These are phyloP conservation scores for Helotiales sp. DNA, from an alignment of 2,329 filamentous ascomycete species.

Conservation along the genomic window DNA sequence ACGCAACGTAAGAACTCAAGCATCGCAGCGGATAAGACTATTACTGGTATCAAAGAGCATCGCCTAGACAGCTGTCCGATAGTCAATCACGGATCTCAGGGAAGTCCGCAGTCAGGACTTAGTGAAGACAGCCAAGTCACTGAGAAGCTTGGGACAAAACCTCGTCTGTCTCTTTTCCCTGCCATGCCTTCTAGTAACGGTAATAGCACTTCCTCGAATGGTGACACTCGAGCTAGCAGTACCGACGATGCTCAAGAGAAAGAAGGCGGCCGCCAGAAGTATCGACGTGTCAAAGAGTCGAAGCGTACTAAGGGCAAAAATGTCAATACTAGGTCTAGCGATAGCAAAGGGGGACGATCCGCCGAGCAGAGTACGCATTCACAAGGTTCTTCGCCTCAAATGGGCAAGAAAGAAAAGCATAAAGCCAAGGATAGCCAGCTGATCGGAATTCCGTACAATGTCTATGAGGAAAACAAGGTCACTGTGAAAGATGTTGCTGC, in stretches of 20 bases:
- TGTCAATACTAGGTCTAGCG: not conserved
- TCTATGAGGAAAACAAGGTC: not conserved
- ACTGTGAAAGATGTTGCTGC: not conserved
- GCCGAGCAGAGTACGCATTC: not conserved
- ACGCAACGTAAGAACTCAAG: not conserved
- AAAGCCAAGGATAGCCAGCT: not conserved
- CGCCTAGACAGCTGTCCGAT: constrained; percentile 10
- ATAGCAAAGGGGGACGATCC: not conserved
- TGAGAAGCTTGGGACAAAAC: not conserved
- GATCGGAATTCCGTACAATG: not conserved
- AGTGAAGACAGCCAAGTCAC: not conserved
- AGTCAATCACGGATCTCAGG: not conserved
- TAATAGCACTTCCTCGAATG: not conserved
- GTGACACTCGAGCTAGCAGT: not conserved
- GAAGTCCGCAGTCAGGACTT: not conserved
- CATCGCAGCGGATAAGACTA: not conserved
- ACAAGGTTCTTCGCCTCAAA: not conserved
- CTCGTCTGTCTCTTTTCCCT: not conserved
- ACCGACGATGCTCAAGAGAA: not conserved
- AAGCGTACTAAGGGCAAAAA: not conserved
- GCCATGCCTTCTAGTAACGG: not conserved
- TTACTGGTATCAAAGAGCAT: constrained; percentile 7
- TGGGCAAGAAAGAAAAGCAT: not conserved
- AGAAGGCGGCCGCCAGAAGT: not conserved
- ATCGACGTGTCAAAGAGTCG: not conserved